phyloP scores from a whole-genome alignment of 805 yeast species.

The Candida sakaeoensis region DNA sequence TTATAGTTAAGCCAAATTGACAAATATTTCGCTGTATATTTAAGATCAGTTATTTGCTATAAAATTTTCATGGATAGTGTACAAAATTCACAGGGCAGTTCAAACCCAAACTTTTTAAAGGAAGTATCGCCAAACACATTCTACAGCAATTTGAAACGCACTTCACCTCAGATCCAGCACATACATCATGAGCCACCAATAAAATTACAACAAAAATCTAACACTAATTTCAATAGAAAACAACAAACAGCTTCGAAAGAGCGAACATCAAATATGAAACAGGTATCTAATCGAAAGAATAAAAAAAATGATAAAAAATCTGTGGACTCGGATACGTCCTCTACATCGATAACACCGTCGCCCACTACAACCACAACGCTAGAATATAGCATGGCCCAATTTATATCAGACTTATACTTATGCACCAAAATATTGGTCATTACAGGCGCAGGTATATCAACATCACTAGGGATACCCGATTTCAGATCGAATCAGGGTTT shows the following conservation, averaged over 20 bases:
- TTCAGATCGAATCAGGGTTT: conserved; percentile 58
- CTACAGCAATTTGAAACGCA: not conserved
- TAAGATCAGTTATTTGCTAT: too few relatives aligned
- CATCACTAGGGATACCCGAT: conserved; percentile 44
- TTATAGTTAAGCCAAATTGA: not conserved
- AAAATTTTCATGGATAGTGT: not conserved
- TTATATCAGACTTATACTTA: conserved; percentile 8
- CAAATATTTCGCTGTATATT: too few relatives aligned
- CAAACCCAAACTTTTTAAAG: not conserved
- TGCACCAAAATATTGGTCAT: conserved; percentile 41
- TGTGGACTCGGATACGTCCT: too few relatives aligned
- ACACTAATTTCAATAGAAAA: not conserved
- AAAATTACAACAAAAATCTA: not conserved
- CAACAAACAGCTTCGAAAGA: not conserved
- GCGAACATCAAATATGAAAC: not conserved
- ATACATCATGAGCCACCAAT: not conserved
- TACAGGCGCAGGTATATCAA: conserved; percentile 46
- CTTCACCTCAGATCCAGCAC: not conserved
- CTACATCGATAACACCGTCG: not conserved
- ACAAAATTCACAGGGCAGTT: not conserved
- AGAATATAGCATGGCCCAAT: conserved; percentile 12
- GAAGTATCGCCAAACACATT: conserved; percentile 2
- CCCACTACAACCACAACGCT: not conserved
- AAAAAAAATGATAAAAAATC: not conserved
- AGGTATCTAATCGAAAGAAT: not conserved